These are phyloP conservation scores for Candida pseudoglaebosa DNA, from an alignment of 805 yeast genomes.

Conservation along the genomic window DNA sequence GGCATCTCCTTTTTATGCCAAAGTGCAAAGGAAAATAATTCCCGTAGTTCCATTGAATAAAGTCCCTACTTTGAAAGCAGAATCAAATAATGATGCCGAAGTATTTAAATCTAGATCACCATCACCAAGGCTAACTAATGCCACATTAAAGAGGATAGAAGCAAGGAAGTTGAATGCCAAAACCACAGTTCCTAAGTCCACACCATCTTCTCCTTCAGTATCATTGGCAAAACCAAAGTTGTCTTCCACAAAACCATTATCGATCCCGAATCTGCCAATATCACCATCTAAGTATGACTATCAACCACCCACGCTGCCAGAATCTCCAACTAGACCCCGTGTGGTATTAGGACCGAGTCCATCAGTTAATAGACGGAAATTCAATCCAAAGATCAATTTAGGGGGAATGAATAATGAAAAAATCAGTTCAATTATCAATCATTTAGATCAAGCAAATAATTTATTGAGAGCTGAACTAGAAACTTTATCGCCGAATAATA, in stretches of 20 bases:
- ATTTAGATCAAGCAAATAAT: slow-evolving; percentile 1
- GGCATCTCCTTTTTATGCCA: slow-evolving; percentile 17
- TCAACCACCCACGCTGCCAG: slow-evolving; percentile 2
- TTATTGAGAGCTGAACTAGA: slow-evolving; percentile 2
- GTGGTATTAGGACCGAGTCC: neutral
- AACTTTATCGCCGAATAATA: neutral
- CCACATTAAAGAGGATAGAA: slow-evolving; percentile 33
- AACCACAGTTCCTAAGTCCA: slow-evolving; percentile 5
- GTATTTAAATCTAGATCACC: slow-evolving; percentile 8
- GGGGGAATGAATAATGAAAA: neutral
- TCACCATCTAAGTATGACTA: neutral
- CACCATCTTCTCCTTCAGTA: slow-evolving; percentile 1
- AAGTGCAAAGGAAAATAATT: slow-evolving; percentile 31
- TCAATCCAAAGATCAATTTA: neutral
- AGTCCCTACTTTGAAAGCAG: slow-evolving; percentile 2
- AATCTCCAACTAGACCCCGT: slow-evolving; percentile 2
- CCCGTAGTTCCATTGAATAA: slow-evolving; percentile 14
- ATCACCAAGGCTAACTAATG: slow-evolving; percentile 24
- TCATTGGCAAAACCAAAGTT: slow-evolving; percentile 1
- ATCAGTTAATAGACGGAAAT: neutral
- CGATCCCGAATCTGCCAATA: slow-evolving; percentile 4
- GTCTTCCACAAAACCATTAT: slow-evolving; percentile 7
- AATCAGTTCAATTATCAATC: neutral
- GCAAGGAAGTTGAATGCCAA: slow-evolving; percentile 16
- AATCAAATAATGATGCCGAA: neutral